Evolutionary conservation across 163 green algal species (phyloP).

Genomic region (Prototheca wickerhamii): DNA sequence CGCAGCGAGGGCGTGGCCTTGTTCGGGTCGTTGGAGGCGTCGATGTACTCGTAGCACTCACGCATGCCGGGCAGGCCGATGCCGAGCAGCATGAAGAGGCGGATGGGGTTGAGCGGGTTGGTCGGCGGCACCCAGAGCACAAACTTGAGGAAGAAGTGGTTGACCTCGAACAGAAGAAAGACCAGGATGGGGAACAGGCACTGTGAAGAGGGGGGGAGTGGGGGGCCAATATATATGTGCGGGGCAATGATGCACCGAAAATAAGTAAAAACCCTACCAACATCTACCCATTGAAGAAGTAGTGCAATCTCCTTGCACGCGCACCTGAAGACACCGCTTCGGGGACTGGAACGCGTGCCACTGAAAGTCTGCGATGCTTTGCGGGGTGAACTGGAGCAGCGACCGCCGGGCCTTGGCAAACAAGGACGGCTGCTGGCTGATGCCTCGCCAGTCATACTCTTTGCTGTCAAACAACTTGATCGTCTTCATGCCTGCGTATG

Average conservation of each 20-base stretch:
- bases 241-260: not conserved
- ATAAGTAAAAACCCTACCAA: not conserved
- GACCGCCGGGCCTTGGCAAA: conserved; percentile 49
- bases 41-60: conserved; percentile 84
- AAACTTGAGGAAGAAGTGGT: conserved; percentile 91
- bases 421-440: conserved; percentile 46
- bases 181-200: conserved; percentile 36
- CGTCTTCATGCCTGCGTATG: conserved; percentile 62
- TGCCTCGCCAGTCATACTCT: conserved; percentile 74
- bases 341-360: conserved; percentile 53
- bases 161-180: conserved; percentile 72
- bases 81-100: conserved; percentile 61
- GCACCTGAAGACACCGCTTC: conserved; percentile 41
- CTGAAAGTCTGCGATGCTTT: conserved; percentile 59
- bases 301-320: not conserved
- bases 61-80: conserved; percentile 39
- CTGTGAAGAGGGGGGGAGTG: conserved; percentile 1
- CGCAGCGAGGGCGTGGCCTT: conserved; percentile 31
- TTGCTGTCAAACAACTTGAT: conserved; percentile 62
- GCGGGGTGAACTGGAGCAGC: conserved; percentile 75
- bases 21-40: conserved; percentile 18
- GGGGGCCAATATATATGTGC: too few relatives aligned
- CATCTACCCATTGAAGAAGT: not conserved
- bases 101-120: conserved; percentile 73
- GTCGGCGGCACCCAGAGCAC: conserved; percentile 80